Evolutionary conservation across 768 basidiomycete genomes (phyloP), one percentile per base, ranked within the genome.

Genomic region (Boletus rufocinnamomeus): DNA sequence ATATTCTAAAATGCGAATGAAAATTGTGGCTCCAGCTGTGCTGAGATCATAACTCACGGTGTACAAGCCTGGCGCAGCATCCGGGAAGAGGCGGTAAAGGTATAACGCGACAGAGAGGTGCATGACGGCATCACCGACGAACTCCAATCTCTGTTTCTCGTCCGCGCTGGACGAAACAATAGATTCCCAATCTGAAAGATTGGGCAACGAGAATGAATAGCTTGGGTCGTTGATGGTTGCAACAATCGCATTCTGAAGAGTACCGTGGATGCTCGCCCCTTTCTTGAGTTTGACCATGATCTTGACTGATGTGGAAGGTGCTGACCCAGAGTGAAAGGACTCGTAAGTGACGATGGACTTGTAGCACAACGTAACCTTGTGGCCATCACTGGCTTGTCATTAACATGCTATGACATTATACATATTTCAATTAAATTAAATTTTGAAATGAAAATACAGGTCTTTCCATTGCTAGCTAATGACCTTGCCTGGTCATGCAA

Each of bases 71-170:
- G 75, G 76, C 14, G 65, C 55, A 52, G 66, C 74, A 17, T 72
- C 27, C n/a, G 74, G 73, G 55, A 69, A 67, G 48, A 68, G 59
- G 19, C 65, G 66, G 56, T 75, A 77, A 2, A 82, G 72, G 54
- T 72, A 72, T 44, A 75, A 69, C 13, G 77, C 76, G 19, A 81
- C 67, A 32, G 72, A 68, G 56, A 77, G 74, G 59, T 78, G 74
- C 72, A 82, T 80, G 53, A 79, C 67, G 30, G 78, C 76, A 54
- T 81, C 80, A 6, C 80, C 81, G 14, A 81, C 61, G 63, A 80
- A 81, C 63, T 82, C 81, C 47, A 80, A 56, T 28, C 79, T 72
- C 37, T 81, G 76, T 64, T 75, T 74, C 63, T 74, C 72, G 28
- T 58, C 57, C 17, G 41, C 50, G 16, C 61, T 66, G 47, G 65